Evolutionary conservation across 768 basidiomycete genomes (phyloP).

Genomic region (Guyanaporus albipodus): DNA sequence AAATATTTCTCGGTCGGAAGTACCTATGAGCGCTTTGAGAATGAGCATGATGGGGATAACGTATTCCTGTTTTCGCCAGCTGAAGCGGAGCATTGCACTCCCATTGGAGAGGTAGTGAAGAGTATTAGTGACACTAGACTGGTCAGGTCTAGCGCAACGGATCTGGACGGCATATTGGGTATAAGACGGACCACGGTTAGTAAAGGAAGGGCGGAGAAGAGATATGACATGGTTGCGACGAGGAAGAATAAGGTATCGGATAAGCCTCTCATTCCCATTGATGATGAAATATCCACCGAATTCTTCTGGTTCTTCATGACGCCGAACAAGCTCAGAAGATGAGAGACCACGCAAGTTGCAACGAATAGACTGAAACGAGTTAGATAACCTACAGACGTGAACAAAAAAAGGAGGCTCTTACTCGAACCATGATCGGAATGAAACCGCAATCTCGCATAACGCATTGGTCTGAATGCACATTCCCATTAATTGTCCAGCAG

Average conservation of each 20-base stretch:
- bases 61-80: conserved; percentile 97
- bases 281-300: conserved; percentile 99
- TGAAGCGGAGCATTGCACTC: conserved; percentile 94
- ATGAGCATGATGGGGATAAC: conserved; percentile 96
- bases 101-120: conserved; percentile 98
- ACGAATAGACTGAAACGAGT: conserved; percentile 63
- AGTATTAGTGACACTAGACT: conserved; percentile 90
- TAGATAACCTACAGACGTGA: not conserved
- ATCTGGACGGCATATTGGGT: conserved; percentile 94
- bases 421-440: conserved; percentile 95
- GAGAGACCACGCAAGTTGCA: conserved; percentile 89
- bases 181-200: conserved; percentile 91
- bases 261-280: conserved; percentile 98
- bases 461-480: conserved; percentile 62
- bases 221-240: conserved; percentile 94
- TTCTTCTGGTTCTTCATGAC: conserved; percentile 96
- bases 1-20: conserved; percentile 95
- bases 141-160: conserved; percentile 90
- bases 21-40: conserved; percentile 86
- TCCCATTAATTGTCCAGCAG: conserved; percentile 70
- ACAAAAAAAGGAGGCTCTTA: conserved; percentile 40
- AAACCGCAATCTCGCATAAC: conserved; percentile 84
- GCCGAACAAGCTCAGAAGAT: conserved; percentile 79
- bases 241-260: conserved; percentile 95
- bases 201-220: conserved; percentile 85